A percentile compares a stretch with the other conserved stretches of the same genome.
Conservation (phyloP, 164 flowering plant genomes). For the Brasenia schreberi region DNA sequence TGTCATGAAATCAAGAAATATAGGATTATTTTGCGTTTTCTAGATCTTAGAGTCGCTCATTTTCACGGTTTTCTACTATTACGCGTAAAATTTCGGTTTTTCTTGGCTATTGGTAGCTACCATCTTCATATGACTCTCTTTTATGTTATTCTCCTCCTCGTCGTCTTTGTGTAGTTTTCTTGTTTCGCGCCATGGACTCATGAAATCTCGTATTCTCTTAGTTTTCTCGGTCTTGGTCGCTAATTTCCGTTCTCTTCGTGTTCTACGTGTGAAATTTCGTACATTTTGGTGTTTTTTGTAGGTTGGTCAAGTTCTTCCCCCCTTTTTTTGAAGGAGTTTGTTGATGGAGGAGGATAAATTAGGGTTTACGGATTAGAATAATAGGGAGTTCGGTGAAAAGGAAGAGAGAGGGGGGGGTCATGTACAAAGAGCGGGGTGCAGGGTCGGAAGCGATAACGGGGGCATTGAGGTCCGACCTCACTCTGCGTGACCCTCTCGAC, state of each 20-base stretch:
- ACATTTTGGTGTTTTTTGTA: not conserved
- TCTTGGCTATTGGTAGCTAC: not conserved
- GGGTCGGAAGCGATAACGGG: conserved; percentile 29
- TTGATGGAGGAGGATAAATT: not conserved
- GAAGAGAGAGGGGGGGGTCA: conserved; percentile 7
- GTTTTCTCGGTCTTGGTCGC: not conserved
- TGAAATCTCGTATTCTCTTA: not conserved
- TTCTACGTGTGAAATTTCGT: not conserved
- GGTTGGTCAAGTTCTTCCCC: not conserved
- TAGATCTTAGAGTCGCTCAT: too few relatives aligned
- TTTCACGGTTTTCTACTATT: too few relatives aligned
- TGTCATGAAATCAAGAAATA: not conserved
- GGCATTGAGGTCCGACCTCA: conserved; percentile 7
- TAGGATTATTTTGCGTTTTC: not conserved
- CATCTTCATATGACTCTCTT: not conserved
- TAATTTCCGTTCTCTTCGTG: not conserved
- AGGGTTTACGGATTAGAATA: not conserved
- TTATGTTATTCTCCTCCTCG: not conserved
- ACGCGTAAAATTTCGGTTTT: too few relatives aligned
- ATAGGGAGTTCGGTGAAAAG: not conserved
- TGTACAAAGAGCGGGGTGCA: conserved; percentile 34
- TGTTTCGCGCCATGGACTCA: not conserved
- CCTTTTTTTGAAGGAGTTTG: not conserved
- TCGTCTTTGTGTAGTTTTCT: not conserved
- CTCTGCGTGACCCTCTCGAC: conserved; percentile 22